These are phyloP conservation scores for Apiospora aurea DNA, from an alignment of 2,329 filamentous ascomycete species.

Conservation along the genomic window DNA sequence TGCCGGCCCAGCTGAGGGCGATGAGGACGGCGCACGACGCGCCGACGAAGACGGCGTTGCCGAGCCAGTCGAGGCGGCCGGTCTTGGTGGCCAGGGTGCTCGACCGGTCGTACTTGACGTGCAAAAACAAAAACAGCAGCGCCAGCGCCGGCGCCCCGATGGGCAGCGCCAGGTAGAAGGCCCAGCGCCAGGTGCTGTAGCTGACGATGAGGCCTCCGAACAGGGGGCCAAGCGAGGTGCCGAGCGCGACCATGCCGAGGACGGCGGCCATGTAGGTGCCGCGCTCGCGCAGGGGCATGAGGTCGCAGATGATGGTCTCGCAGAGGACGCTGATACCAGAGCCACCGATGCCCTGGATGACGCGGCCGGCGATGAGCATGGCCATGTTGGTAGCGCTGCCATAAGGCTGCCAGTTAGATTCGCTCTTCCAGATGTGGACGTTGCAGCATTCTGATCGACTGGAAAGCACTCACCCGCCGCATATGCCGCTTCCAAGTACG, in stretches of 20 bases:
- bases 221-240: slow-evolving; percentile 59
- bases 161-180: slow-evolving; percentile 71
- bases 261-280: slow-evolving; percentile 42
- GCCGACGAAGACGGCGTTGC: background rate
- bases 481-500: background rate
- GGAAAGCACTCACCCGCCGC: slow-evolving; percentile 10
- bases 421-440: too few relatives aligned
- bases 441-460: too few relatives aligned
- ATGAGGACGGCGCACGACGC: background rate
- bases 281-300: slow-evolving; percentile 46
- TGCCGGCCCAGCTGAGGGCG: slow-evolving; percentile 2
- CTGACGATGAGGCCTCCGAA: slow-evolving; percentile 63
- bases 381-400: background rate
- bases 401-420: too few relatives aligned
- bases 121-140: background rate
- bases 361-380: slow-evolving; percentile 50
- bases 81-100: slow-evolving; percentile 23
- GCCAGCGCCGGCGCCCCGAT: slow-evolving; percentile 41
- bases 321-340: slow-evolving; percentile 16
- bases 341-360: slow-evolving; percentile 45
- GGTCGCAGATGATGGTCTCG: slow-evolving; percentile 39
- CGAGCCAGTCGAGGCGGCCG: background rate
- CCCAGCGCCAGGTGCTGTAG: slow-evolving; percentile 64
- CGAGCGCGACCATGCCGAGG: slow-evolving; percentile 51
- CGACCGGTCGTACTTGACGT: background rate